Evolutionary conservation across 768 basidiomycete genomes (phyloP), one percentile per base, ranked within the genome.

Genomic region (Pulveroboletus frians): DNA sequence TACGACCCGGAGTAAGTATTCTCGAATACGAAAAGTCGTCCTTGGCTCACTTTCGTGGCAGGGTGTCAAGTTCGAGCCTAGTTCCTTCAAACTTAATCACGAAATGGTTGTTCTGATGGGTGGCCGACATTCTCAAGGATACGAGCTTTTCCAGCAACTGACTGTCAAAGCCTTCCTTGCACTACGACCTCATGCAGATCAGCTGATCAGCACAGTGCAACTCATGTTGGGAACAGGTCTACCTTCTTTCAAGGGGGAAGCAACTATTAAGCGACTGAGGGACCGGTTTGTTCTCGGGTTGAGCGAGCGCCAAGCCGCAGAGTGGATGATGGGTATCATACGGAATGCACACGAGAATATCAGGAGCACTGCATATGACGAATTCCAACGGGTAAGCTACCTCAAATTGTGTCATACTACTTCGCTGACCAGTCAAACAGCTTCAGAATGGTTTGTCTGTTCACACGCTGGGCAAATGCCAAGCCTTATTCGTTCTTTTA

Each of bases 91-190:
- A 71, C 79, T 99, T 42, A 96, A 92, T 52, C 94, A 97, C 65
- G 96, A 99, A 68, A 99, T 99, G 96, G 88, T 98, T 15, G 78
- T 88, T 13, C 72, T 98, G 29, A 99, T 99, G 96, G 96, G 96
- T 42, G 96, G 96, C 9, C 79, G 88, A 56, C 79, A 88, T 62
- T 94, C 92, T 1, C 89, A 94, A 69, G 96, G 96, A 17, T 99
- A 95, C 69, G 84, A 87, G 48, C 78, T 92, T 34, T 99, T 98
- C 75, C 86, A 89, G 60, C 89, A 90, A 62, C 80, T 99, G 31
- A 91, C 90, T 3, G 83, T 98, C 57, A 96, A 97, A 68, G 94
- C 91, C 1, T 99, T 99, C 78, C 80, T 99, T 37, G 91, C 95
- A 3, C 85, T 96, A 51, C 84, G 96, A n/a, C 92, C 93, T 0